Conservation (phyloP, 495 filamentous ascomycete species). For the Lepidopterella palustris region DNA sequence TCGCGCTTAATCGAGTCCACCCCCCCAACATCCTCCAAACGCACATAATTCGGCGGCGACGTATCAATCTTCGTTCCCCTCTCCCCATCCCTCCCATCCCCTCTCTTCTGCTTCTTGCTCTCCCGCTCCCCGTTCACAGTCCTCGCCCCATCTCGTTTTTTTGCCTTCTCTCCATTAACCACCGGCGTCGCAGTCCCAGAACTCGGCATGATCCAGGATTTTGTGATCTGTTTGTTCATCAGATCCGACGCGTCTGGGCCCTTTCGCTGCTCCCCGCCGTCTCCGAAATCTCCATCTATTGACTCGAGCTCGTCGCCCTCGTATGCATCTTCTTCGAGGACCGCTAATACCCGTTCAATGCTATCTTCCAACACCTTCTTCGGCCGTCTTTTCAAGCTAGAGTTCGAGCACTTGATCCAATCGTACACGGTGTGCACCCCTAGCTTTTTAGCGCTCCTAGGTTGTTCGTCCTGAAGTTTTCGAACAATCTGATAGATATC, state of each 20-base stretch:
- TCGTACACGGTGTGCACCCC: constrained; percentile 64
- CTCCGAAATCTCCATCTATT: constrained; percentile 58
- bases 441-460: constrained; percentile 41
- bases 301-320: constrained; percentile 50
- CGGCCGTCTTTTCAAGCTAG: constrained; percentile 69
- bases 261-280: constrained; percentile 25
- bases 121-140: constrained; percentile 60
- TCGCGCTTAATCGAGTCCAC: constrained; percentile 71
- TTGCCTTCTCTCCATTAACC: constrained; percentile 20
- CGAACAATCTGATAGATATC: constrained; percentile 65
- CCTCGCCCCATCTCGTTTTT: constrained; percentile 36
- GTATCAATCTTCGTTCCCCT: constrained; percentile 46
- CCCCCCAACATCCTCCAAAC: constrained; percentile 76
- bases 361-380: constrained; percentile 77
- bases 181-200: constrained; percentile 29
- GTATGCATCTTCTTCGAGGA: constrained; percentile 58
- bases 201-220: constrained; percentile 53
- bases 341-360: constrained; percentile 74
- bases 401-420: constrained; percentile 74
- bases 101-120: constrained; percentile 29
- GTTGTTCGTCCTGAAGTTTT: constrained; percentile 62
- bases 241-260: constrained; percentile 48
- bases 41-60: constrained; percentile 67
- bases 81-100: constrained; percentile 46
- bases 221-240: constrained; percentile 69